Evolutionary conservation across 192 early-diverging fungal species (phyloP).

Genomic region (Backusella psychrophila): DNA sequence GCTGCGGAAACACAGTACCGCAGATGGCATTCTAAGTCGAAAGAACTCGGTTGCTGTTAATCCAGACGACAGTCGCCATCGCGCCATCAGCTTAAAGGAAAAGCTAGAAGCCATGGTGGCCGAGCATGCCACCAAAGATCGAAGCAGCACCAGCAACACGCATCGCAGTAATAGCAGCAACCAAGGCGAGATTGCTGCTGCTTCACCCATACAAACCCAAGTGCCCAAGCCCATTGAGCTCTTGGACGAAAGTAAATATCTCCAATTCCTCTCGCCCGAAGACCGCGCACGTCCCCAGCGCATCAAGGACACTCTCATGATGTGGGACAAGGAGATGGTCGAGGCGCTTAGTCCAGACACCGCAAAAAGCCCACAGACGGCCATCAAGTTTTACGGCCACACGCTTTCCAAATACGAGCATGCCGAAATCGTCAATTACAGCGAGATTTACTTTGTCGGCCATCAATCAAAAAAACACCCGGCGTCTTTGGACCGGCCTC

Average conservation of each 20-base stretch:
- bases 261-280: neutral
- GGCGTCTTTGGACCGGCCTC: constrained; percentile 54
- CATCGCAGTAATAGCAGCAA: neutral
- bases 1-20: neutral
- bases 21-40: neutral
- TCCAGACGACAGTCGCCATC: neutral
- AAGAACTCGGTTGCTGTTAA: constrained; percentile 6
- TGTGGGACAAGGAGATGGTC: constrained; percentile 1
- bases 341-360: constrained; percentile 25
- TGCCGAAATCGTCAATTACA: constrained; percentile 75
- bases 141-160: neutral
- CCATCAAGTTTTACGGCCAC: constrained; percentile 60
- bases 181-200: neutral
- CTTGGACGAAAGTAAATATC: neutral
- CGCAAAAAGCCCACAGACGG: constrained; percentile 44
- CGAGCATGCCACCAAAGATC: constrained; percentile 10
- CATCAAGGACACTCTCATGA: neutral
- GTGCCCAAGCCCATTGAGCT: neutral
- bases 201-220: neutral
- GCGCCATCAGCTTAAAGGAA: constrained; percentile 17
- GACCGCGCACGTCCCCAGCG: neutral
- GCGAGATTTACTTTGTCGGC: constrained; percentile 85
- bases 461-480: constrained; percentile 57
- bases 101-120: constrained; percentile 24
- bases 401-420: constrained; percentile 84